Evolutionary conservation across 768 basidiomycete species (phyloP).

Genomic region (Peribolospora kevripleyi): DNA sequence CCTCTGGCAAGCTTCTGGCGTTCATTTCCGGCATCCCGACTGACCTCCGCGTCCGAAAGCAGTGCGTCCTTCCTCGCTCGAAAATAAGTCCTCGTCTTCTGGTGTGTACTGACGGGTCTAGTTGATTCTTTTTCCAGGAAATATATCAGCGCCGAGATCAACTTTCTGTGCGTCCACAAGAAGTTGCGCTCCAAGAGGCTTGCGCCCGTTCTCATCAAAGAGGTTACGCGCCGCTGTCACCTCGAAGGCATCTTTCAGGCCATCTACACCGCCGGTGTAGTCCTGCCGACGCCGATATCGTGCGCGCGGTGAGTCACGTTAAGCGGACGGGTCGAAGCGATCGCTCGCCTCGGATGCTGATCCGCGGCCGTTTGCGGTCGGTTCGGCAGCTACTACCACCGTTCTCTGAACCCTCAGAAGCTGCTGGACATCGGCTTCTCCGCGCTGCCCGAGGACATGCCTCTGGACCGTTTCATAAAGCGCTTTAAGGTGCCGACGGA

Average conservation of each 20-base stretch:
- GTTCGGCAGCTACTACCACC: slow-evolving; percentile 55
- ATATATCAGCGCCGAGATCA: slow-evolving; percentile 66
- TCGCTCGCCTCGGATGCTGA: neutral
- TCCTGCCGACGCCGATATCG: slow-evolving; percentile 78
- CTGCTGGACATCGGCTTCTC: slow-evolving; percentile 75
- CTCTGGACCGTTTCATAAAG: slow-evolving; percentile 70
- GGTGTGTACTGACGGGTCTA: neutral
- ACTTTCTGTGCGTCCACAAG: slow-evolving; percentile 93
- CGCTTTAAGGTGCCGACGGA: slow-evolving; percentile 39
- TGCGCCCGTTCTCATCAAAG: slow-evolving; percentile 88
- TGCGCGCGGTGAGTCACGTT: slow-evolving; percentile 38
- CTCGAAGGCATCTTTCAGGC: slow-evolving; percentile 83
- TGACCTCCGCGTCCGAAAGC: slow-evolving; percentile 52
- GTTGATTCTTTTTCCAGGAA: slow-evolving; percentile 23
- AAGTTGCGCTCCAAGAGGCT: slow-evolving; percentile 84
- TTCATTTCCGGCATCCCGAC: slow-evolving; percentile 89
- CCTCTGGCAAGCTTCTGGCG: slow-evolving; percentile 53
- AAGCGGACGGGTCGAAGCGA: neutral
- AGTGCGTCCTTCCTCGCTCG: slow-evolving; percentile 29
- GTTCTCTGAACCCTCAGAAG: slow-evolving; percentile 71
- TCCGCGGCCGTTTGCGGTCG: neutral
- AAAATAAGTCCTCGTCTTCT: neutral
- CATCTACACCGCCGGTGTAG: slow-evolving; percentile 81
- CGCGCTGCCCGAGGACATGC: slow-evolving; percentile 61
- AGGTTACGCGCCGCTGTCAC: slow-evolving; percentile 79